A percentile compares a stretch with the other conserved stretches of the same genome.
phyloP scores from a whole-genome alignment of 2,329 filamentous ascomycete species.

The Pseudophaeomoniella oleicola region DNA sequence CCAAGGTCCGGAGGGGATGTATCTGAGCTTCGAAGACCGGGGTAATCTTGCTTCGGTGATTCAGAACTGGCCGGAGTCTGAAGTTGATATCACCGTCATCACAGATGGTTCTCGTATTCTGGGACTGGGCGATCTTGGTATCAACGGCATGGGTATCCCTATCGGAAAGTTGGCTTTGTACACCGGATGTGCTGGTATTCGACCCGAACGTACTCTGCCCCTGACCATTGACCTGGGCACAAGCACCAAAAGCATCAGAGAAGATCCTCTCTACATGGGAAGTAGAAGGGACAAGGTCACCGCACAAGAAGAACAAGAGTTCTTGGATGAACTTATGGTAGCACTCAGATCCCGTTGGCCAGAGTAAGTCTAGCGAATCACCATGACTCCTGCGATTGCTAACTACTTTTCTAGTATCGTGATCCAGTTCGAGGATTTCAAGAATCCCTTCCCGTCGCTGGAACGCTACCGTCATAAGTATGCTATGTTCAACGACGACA shows the following conservation, averaged over 20 bases:
- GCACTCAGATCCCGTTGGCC: slow-evolving; percentile 68
- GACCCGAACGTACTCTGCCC: slow-evolving; percentile 54
- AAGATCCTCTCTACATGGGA: slow-evolving; percentile 86
- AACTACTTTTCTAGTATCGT: slow-evolving; percentile 46
- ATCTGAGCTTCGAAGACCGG: slow-evolving; percentile 88
- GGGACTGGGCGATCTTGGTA: slow-evolving; percentile 84
- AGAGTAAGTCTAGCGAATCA: slow-evolving; percentile 30
- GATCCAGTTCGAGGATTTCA: slow-evolving; percentile 96
- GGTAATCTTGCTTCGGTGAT: slow-evolving; percentile 81
- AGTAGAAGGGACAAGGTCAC: slow-evolving; percentile 70
- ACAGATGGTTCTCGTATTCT: slow-evolving; percentile 88
- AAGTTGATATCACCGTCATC: slow-evolving; percentile 91
- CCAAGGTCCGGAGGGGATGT: slow-evolving; percentile 82
- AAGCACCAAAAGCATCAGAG: slow-evolving; percentile 45
- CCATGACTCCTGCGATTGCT: slow-evolving; percentile 1
- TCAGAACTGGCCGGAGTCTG: slow-evolving; percentile 77
- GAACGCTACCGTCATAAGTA: slow-evolving; percentile 78
- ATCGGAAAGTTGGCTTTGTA: slow-evolving; percentile 94
- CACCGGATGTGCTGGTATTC: slow-evolving; percentile 87
- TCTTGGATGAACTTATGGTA: slow-evolving; percentile 95
- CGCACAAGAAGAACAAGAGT: slow-evolving; percentile 66
- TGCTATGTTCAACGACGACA: slow-evolving; percentile 97
- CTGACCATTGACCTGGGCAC: slow-evolving; percentile 50
- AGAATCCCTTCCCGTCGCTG: slow-evolving; percentile 89
- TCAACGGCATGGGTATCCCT: slow-evolving; percentile 96